A percentile compares a stretch with the other conserved stretches of the same genome.
phyloP scores from a whole-genome alignment of 257 asterid species.

The Oldenlandia corymbosa region DNA sequence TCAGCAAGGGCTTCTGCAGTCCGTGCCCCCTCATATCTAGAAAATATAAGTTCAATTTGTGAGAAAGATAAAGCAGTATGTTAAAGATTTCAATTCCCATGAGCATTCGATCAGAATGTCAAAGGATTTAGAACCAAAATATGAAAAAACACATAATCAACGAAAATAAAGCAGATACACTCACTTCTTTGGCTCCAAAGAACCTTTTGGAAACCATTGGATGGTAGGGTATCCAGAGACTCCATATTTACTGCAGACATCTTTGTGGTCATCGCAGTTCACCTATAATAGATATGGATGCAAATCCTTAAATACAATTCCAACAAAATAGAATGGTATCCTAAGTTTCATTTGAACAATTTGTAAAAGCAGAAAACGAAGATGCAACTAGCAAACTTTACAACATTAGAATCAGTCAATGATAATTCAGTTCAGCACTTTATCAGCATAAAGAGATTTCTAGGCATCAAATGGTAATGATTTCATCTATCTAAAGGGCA shows the following conservation, averaged over 20 bases:
- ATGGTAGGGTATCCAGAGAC: conserved; percentile 94
- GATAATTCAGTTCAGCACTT: too few species aligned
- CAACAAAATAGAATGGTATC: neutral
- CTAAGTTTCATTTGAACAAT: neutral
- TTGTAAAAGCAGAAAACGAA: neutral
- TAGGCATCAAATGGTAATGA: too few species aligned
- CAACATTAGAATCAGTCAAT: too few species aligned
- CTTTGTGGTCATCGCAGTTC: conserved; percentile 92
- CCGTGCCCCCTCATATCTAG: conserved; percentile 81
- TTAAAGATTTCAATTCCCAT: neutral
- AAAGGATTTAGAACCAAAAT: neutral
- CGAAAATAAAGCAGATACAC: conserved; percentile 19
- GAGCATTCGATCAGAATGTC: neutral
- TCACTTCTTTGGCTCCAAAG: conserved; percentile 83
- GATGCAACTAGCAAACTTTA: neutral
- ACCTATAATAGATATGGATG: conserved; percentile 39
- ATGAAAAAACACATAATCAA: conserved; percentile 5
- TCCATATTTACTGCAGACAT: conserved; percentile 69
- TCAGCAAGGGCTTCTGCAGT: conserved; percentile 77
- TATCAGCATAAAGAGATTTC: too few species aligned
- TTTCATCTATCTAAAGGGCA: too few species aligned
- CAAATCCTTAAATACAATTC: neutral
- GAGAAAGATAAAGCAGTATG: conserved; percentile 5
- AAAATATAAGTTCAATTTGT: conserved; percentile 11
- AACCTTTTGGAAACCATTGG: conserved; percentile 94